These are phyloP conservation scores for Penstemon newberryi DNA, from an alignment of 257 asterid genomes.

Conservation along the genomic window DNA sequence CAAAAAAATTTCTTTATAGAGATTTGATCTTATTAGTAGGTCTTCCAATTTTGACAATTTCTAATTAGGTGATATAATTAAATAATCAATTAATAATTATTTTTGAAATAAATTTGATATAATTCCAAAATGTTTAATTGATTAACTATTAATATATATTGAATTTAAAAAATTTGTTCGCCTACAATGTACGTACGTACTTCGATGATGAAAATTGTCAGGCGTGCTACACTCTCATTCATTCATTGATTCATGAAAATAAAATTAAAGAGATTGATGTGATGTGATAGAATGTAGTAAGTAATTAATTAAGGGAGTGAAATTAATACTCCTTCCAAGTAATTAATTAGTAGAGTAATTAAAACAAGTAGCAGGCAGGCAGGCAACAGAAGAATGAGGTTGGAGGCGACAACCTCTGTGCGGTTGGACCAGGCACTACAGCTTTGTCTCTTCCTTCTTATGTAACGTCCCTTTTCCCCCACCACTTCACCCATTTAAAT, in stretches of 20 bases:
- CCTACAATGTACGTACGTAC: too few relatives aligned
- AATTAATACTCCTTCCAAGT: background rate
- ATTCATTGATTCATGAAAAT: background rate
- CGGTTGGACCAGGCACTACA: conserved; percentile 36
- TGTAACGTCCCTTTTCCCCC: conserved; percentile 54
- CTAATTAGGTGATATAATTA: too few relatives aligned
- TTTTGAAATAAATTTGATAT: too few relatives aligned
- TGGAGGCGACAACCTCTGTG: conserved; percentile 41
- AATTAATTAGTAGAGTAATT: too few relatives aligned
- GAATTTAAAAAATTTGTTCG: too few relatives aligned
- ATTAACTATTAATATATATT: too few relatives aligned
- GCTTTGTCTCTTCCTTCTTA: conserved; percentile 53
- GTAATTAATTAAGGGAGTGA: background rate
- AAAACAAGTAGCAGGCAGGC: conserved; percentile 15
- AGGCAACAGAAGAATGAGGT: conserved; percentile 6
- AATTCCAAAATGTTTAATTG: too few relatives aligned
- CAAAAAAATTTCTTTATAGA: too few relatives aligned
- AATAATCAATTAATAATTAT: too few relatives aligned
- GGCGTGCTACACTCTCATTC: background rate
- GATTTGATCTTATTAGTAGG: too few relatives aligned
- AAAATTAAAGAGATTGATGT: background rate
- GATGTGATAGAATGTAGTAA: conserved; percentile 7
- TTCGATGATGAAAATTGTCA: background rate
- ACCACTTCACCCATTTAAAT: background rate
- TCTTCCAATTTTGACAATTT: too few relatives aligned